These are phyloP conservation scores for Fraxinus sp. DNA, from an alignment of 305 asterid genomes.

Conservation along the genomic window DNA sequence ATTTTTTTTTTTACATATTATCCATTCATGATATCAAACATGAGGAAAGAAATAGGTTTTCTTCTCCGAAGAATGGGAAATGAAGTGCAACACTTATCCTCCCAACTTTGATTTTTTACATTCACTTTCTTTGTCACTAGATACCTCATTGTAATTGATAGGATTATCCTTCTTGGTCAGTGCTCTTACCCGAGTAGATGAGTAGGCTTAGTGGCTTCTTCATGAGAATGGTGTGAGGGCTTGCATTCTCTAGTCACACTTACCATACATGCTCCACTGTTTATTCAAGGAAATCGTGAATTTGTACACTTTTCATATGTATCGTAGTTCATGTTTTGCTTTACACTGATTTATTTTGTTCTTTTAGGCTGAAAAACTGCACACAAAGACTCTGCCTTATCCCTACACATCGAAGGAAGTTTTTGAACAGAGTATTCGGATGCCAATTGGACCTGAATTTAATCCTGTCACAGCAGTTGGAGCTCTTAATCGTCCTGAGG, in stretches of 20 bases:
- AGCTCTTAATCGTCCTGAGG: slow-evolving; percentile 90
- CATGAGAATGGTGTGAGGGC: not conserved
- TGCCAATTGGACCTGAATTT: slow-evolving; percentile 94
- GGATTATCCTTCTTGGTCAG: not conserved
- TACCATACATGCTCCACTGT: not conserved
- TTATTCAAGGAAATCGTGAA: not conserved
- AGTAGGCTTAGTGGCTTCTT: not conserved
- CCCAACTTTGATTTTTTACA: not conserved
- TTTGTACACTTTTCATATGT: not conserved
- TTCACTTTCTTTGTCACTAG: not conserved
- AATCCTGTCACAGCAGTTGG: slow-evolving; percentile 70
- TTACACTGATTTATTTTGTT: slow-evolving; percentile 11
- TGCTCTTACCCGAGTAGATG: not conserved
- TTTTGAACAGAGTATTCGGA: slow-evolving; percentile 74
- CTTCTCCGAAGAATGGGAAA: not conserved
- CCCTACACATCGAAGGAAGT: slow-evolving; percentile 80
- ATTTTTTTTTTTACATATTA: not conserved
- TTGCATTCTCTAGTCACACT: not conserved
- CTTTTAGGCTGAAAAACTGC: slow-evolving; percentile 76
- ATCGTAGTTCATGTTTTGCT: not conserved
- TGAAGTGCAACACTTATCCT: not conserved
- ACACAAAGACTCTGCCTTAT: slow-evolving; percentile 75
- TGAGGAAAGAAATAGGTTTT: not conserved
- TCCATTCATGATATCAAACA: not conserved
- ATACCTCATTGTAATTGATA: not conserved